A percentile compares a stretch with the other conserved stretches of the same genome.
These are phyloP conservation scores for Trypanosoma melophagium DNA, from an alignment of 208 protist genomes.

Conservation along the genomic window DNA sequence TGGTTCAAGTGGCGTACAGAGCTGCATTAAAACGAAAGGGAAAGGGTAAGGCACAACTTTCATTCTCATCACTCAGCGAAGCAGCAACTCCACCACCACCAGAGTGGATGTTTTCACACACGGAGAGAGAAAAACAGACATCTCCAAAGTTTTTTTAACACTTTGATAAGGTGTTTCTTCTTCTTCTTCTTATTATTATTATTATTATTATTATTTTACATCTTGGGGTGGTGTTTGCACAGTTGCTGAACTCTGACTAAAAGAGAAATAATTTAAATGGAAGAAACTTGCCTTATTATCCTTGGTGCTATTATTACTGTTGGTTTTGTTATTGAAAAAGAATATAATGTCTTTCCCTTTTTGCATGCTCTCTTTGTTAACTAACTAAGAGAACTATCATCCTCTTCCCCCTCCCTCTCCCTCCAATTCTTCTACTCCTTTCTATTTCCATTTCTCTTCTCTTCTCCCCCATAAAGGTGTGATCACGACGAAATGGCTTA, in stretches of 20 bases:
- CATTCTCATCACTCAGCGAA: constrained; percentile 4
- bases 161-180: constrained; percentile 2
- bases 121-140: constrained; percentile 24
- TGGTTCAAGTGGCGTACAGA: constrained; percentile 51
- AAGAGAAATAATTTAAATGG: no score
- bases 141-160: constrained; percentile 22
- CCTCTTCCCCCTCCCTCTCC: constrained; percentile 7
- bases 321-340: no score
- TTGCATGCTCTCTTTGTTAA: neutral
- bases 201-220: neutral
- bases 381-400: neutral
- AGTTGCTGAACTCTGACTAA: no score
- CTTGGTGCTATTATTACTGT: no score
- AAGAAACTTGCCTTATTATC: no score
- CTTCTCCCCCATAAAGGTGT: constrained; percentile 24
- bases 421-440: constrained; percentile 2
- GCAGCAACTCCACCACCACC: constrained; percentile 22
- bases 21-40: constrained; percentile 45
- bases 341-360: no score
- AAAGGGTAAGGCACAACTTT: constrained; percentile 21
- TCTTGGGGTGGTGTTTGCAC: no score
- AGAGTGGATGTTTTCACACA: constrained; percentile 69
- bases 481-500: constrained; percentile 83
- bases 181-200: neutral
- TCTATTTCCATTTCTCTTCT: constrained; percentile 5